phyloP scores from a whole-genome alignment of 129 eudicot genomes.

The Tanacetum coccineum region DNA sequence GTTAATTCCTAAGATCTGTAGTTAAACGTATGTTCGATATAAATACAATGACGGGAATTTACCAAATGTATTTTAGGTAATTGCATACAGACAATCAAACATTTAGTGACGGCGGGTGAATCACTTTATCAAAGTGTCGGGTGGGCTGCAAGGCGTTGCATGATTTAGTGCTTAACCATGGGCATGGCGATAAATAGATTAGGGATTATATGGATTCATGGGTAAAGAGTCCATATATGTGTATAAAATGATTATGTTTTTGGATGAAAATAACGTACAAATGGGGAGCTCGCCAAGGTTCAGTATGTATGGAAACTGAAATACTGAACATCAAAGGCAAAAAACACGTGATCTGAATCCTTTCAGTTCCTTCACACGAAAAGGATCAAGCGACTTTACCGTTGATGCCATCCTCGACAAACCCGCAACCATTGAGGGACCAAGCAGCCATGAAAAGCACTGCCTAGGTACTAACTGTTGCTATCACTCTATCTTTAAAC shows the following conservation, averaged over 20 bases:
- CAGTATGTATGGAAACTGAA: conserved; percentile 66
- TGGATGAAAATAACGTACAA: conserved; percentile 32
- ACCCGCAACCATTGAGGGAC: no score
- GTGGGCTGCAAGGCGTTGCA: conserved; percentile 55
- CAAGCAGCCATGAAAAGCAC: no score
- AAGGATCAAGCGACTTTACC: no score
- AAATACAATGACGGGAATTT: neutral
- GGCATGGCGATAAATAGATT: conserved; percentile 30
- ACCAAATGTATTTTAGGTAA: conserved; percentile 11
- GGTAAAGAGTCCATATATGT: conserved; percentile 32
- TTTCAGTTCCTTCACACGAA: no score
- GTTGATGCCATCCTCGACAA: no score
- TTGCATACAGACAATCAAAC: conserved; percentile 15
- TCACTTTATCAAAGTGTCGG: conserved; percentile 30
- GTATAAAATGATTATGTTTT: conserved; percentile 23
- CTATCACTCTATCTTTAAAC: no score
- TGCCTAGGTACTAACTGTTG: no score
- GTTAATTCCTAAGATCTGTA: no score
- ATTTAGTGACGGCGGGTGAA: conserved; percentile 19
- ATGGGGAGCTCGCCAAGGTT: conserved; percentile 64
- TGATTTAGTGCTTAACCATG: conserved; percentile 33
- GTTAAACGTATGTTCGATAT: no score
- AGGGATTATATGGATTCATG: conserved; percentile 29
- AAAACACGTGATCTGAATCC: no score
- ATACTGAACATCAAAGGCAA: no score